Evolutionary conservation across 2,329 filamentous ascomycete genomes (phyloP), one percentile per base, ranked within the genome.

Genomic region (Diaporthe sp.): DNA sequence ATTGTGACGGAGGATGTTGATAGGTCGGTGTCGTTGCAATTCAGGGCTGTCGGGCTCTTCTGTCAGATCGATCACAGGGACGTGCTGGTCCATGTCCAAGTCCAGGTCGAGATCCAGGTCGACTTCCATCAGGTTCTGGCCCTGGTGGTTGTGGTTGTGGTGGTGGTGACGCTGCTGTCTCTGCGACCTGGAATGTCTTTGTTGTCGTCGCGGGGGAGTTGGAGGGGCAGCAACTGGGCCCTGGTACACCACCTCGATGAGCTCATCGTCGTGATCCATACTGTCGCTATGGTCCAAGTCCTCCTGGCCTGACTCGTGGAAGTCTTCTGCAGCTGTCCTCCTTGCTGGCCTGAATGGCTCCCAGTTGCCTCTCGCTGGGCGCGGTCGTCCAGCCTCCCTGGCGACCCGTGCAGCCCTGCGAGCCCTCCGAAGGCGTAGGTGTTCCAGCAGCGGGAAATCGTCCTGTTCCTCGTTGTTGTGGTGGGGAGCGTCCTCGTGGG

Each of bases 1-100:
- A 15, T 49, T 49, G 61, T 42, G 51, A 25, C 75, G 74, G 7
- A 59, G 75, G n/a, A 75, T 58, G 42, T 73, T 53, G 44, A 71
- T 28, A 17, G 74, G 75, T 7, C 51, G 69, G 39, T 70, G 69
- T 13, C 72, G 73, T 7, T 65, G 58, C 22, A 70, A 55, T 3
- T 78, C 77, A 39, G 86, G 86, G 25, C 87, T 88, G 79, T 89
- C 88, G 0, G 87, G 87, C 77, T 89, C 88, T 13, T 83, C 84
- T 0, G 88, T 89, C 65, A 90, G 80, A 74, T 90, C 88, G 58
- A 90, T 89, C 19, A 89, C 81, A 25, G 83, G 78, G 8, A 82
- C 72, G 19, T 57, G 39, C 70, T 72, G 31, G 72, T 61, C 58
- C n/a, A 61, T n/a, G 31, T 39, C 65, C 5, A 46, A 25, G 28